These are phyloP conservation scores for Pterocarpus macrocarpus DNA, from an alignment of 306 rosid genomes.

Conservation along the genomic window DNA sequence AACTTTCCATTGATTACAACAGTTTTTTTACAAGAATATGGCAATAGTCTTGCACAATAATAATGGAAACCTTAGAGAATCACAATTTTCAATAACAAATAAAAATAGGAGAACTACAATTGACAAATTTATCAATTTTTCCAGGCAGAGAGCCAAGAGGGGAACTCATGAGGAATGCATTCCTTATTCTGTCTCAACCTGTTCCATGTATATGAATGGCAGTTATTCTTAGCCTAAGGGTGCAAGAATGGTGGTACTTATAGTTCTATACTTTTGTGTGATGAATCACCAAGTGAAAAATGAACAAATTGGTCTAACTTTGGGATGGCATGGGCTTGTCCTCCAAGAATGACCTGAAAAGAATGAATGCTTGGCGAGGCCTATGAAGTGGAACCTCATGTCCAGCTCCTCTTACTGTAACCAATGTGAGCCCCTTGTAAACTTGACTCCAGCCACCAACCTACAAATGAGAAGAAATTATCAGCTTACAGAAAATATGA, in stretches of 20 bases:
- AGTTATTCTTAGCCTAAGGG: constrained; percentile 35
- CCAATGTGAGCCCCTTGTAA: constrained; percentile 86
- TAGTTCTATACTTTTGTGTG: constrained; percentile 40
- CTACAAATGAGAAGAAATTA: constrained; percentile 55
- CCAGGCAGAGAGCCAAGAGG: constrained; percentile 42
- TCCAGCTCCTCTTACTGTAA: constrained; percentile 88
- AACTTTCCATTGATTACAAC: constrained; percentile 34
- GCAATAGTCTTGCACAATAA: constrained; percentile 14
- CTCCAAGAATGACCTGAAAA: constrained; percentile 92
- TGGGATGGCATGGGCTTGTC: constrained; percentile 79
- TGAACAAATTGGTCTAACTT: constrained; percentile 48
- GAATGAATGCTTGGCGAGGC: constrained; percentile 86
- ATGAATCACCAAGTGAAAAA: constrained; percentile 47
- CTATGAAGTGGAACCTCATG: constrained; percentile 96
- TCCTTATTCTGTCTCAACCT: constrained; percentile 53
- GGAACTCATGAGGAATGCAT: constrained; percentile 73
- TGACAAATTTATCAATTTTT: constrained; percentile 32
- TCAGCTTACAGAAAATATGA: constrained; percentile 26
- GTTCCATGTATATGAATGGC: constrained; percentile 27
- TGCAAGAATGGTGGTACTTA: constrained; percentile 40
- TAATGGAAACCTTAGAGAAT: constrained; percentile 33
- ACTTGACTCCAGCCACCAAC: constrained; percentile 97
- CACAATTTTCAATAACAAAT: constrained; percentile 36
- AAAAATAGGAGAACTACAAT: not conserved
- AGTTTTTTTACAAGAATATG: constrained; percentile 42